Conservation (phyloP, 176 grass and related monocot genomes). For the Areca catechu region DNA sequence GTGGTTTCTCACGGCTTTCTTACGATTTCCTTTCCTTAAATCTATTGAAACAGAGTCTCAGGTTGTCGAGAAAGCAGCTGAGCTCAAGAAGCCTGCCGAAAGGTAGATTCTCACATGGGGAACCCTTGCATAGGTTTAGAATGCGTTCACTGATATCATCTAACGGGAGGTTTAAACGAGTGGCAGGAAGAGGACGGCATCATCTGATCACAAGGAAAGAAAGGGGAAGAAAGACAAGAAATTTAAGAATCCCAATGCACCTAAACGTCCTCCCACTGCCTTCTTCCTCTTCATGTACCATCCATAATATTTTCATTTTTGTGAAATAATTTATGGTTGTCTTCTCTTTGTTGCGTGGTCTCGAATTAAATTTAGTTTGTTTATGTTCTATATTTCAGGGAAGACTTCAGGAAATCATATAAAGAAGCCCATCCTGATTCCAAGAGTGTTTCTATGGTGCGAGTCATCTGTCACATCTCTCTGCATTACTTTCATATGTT, state of each 20-base stretch:
- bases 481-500: background rate
- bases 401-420: slow-evolving; percentile 63
- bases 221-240: slow-evolving; percentile 36
- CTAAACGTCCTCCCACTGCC: slow-evolving; percentile 63
- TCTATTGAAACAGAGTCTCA: slow-evolving; percentile 36
- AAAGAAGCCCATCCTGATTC: slow-evolving; percentile 57
- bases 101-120: slow-evolving; percentile 9
- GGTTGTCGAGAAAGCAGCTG: slow-evolving; percentile 63
- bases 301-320: no score
- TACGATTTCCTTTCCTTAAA: background rate
- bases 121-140: no score
- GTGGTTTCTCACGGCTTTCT: background rate
- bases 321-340: background rate
- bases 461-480: background rate
- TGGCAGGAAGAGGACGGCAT: slow-evolving; percentile 32
- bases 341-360: background rate
- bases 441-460: slow-evolving; percentile 38
- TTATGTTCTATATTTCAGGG: slow-evolving; percentile 23
- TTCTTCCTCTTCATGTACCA: slow-evolving; percentile 80
- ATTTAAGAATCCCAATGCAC: slow-evolving; percentile 18
- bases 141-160: no score
- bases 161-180: no score
- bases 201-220: slow-evolving; percentile 21
- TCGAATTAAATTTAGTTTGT: background rate
- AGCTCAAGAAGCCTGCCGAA: slow-evolving; percentile 29